Percentiles rank a stretch among this genome's conserved stretches.
Conservation (phyloP, 2,329 filamentous ascomycete genomes). For the Xylaria sp. region DNA sequence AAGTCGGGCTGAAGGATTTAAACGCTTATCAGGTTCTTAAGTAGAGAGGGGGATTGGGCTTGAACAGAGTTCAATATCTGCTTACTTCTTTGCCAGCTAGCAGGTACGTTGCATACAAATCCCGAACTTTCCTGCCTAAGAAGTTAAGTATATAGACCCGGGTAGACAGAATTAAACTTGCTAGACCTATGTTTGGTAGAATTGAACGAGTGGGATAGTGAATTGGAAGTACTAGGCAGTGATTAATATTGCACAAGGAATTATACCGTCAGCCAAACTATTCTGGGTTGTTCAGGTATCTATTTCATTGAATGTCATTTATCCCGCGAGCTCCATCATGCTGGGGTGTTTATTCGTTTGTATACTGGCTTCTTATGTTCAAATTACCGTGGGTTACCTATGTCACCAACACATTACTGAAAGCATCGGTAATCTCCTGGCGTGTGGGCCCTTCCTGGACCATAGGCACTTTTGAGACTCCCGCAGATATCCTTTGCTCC, state of each 20-base stretch:
- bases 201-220: neutral
- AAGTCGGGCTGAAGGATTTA: neutral
- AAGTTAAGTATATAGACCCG: neutral
- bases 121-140: neutral
- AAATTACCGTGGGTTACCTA: constrained; percentile 37
- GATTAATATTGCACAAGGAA: neutral
- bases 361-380: constrained; percentile 32
- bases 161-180: neutral
- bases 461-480: constrained; percentile 56
- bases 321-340: constrained; percentile 7
- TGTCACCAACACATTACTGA: constrained; percentile 66
- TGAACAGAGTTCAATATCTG: neutral
- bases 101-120: neutral
- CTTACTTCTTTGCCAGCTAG: neutral
- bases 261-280: neutral
- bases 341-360: constrained; percentile 22
- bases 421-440: constrained; percentile 64
- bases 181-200: neutral
- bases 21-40: neutral
- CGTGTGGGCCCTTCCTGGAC: constrained; percentile 54
- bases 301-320: constrained; percentile 5
- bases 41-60: neutral
- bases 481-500: constrained; percentile 79
- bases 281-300: neutral
- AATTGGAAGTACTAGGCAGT: too few species aligned